Base-by-base conservation (phyloP, 163 green algal genomes). In the Coccomyxa subellipsoidea region DNA sequence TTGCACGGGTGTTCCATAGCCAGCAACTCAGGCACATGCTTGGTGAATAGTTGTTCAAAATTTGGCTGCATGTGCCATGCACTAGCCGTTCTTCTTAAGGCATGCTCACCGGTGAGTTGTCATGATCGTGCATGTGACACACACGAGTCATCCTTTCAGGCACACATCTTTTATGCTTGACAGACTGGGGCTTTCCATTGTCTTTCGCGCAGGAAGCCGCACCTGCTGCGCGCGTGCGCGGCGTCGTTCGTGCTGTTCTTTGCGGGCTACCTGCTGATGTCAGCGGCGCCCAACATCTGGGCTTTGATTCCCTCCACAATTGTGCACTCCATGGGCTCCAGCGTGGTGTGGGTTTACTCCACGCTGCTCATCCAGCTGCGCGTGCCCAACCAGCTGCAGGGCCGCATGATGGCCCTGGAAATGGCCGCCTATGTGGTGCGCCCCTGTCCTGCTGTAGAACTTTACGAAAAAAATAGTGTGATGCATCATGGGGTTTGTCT, bases 361-460 rank as follows among this genome's bases (percentile, higher is more conserved):
- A 90, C 88, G 8, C 80, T 93, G 54, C 78, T 92, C 36, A 77
- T 93, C 69, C 90, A 90, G 37, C 69, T 85, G 29, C 54, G 72
- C 2, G 84, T 87, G 21, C 82, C 81, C 34, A 80, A 87, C 25
- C 38, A 89, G 82, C 76, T 92, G 76, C 69, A 85, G 6, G 82
- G 89, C 2, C 80, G 90, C 18, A 81, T 91, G 39, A 81, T 86
- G 54, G 89, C 90, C 4, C 38, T 89, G 31, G 90, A 93, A 54
- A 82, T 88, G 76, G 90, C 90, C 12, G 36, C 82, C 7, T 93
- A 84, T 79, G 90, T 88, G 18, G 79, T 83, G 37, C 71, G 72
- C 37, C 69, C 54, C 27, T 35, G 35, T 0, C 34, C 8, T 66
- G 2, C 36, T 35, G 7, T 9, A 23, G 39, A 9, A 34, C 25